Evolutionary conservation across 1,284 basidiomycete species (phyloP).

Genomic region (Omphalotus olearius): DNA sequence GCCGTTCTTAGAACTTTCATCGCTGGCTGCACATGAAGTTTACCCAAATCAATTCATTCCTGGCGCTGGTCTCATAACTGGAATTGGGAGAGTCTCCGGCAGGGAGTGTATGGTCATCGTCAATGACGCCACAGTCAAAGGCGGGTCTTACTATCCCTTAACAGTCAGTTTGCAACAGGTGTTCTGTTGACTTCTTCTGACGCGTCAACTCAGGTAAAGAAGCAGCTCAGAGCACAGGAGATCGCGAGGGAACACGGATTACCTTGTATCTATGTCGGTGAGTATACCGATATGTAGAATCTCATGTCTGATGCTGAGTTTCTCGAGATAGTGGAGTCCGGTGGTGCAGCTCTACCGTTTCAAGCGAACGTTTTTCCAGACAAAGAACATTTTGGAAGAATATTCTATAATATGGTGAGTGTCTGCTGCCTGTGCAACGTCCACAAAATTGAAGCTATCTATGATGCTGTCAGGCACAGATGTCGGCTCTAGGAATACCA

Average conservation of each 20-base stretch:
- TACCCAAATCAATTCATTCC: conserved; percentile 80
- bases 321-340: conserved; percentile 73
- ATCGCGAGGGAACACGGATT: conserved; percentile 87
- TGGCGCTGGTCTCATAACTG: conserved; percentile 89
- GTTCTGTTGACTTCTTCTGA: neutral
- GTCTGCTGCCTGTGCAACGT: neutral
- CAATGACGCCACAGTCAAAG: conserved; percentile 93
- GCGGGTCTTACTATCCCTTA: conserved; percentile 90
- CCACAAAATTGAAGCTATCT: neutral
- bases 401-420: conserved; percentile 94
- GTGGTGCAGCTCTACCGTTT: conserved; percentile 89
- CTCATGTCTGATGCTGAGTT: conserved; percentile 16
- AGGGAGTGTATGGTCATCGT: conserved; percentile 86
- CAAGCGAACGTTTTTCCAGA: conserved; percentile 93
- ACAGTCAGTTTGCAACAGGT: conserved; percentile 46
- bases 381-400: conserved; percentile 91
- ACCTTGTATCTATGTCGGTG: conserved; percentile 91
- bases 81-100: conserved; percentile 79
- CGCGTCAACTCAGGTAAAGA: conserved; percentile 67
- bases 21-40: conserved; percentile 84
- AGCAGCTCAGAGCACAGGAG: conserved; percentile 91
- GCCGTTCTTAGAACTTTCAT: conserved; percentile 87
- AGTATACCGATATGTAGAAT: neutral
- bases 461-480: conserved; percentile 60
- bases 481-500: conserved; percentile 87